Evolutionary conservation across 768 basidiomycete species (phyloP), one percentile per base, ranked within the genome.

Genomic region (Leccinum barrowsii): DNA sequence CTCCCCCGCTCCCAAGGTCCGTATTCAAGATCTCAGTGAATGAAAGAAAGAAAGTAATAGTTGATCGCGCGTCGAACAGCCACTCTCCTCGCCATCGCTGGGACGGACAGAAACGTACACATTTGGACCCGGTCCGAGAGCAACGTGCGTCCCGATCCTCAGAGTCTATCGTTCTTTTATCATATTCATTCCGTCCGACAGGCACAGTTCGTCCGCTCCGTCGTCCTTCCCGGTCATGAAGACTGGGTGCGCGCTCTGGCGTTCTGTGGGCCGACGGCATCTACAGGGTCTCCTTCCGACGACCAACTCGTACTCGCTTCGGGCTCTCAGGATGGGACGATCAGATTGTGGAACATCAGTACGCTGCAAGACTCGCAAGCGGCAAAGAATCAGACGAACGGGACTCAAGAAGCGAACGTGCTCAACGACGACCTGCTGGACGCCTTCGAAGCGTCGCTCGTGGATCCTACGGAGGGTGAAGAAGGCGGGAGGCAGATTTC

Each of bases 311-410:
- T 89, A 0, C 78, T 99, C 37, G 95, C 97, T 1, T 95, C 94
- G 22, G 97, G 94, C 1, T 95, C 94, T 8, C 97, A 98, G 74
- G 97, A 99, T 70, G 85, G 86, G 7, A 95, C 91, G 28, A 91
- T 98, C 54, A 86, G 97, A 42, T 75, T 98, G 4, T 99, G 97
- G 97, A 86, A 85, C 57, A 85, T 99, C 61, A 84, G 88, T 47
- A 67, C 76, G 17, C 71, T 84, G 32, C 71, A 68, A 44, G 58
- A 35, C 15, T 21, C 21, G 1, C 49, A 32, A 15, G 46, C 21
- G 49, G 50, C 40, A 66, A 67, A 56, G 40, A 47, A 34, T 50
- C 63, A 55, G n/a, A 28, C 57, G 21, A 46, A 37, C 15, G 47
- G 56, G 53, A 60, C 68, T 52, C 60, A 75, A 34, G 65, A 68